A percentile compares a stretch with the other conserved stretches of the same genome.
Conservation (phyloP, 2,329 filamentous ascomycete species). For the Penicillium sp. region DNA sequence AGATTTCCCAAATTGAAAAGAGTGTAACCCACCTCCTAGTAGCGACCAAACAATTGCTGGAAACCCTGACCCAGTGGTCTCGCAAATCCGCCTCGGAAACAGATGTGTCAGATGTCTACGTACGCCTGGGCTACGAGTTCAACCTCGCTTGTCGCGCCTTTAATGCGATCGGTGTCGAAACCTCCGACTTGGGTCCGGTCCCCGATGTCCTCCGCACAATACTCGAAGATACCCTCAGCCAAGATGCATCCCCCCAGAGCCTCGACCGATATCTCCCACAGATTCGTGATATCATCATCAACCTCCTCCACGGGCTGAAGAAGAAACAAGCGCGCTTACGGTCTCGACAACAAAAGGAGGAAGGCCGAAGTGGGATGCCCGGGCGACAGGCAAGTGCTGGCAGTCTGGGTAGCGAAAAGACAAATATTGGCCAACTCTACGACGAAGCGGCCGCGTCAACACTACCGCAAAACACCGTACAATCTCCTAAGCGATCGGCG, state of each 20-base stretch:
- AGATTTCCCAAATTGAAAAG: slow-evolving; percentile 97
- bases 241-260: slow-evolving; percentile 92
- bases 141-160: slow-evolving; percentile 98
- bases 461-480: slow-evolving; percentile 24
- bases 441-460: slow-evolving; percentile 41
- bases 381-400: slow-evolving; percentile 52
- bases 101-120: slow-evolving; percentile 97
- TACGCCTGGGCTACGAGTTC: slow-evolving; percentile 96
- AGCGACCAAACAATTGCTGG: slow-evolving; percentile 94
- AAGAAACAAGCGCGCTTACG: slow-evolving; percentile 90
- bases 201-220: slow-evolving; percentile 89
- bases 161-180: slow-evolving; percentile 95
- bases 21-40: slow-evolving; percentile 97
- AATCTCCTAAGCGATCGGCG: slow-evolving; percentile 39
- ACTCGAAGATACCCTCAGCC: slow-evolving; percentile 92
- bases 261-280: slow-evolving; percentile 90
- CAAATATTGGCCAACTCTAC: slow-evolving; percentile 50
- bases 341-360: slow-evolving; percentile 58
- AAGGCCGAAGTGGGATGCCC: slow-evolving; percentile 43
- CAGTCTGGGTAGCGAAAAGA: slow-evolving; percentile 50
- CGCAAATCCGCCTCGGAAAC: slow-evolving; percentile 87
- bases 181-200: slow-evolving; percentile 89
- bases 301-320: slow-evolving; percentile 91
- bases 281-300: slow-evolving; percentile 98
- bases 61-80: slow-evolving; percentile 98